phyloP scores from a whole-genome alignment of 106 monocot species.

The Xerophyta viscosa region DNA sequence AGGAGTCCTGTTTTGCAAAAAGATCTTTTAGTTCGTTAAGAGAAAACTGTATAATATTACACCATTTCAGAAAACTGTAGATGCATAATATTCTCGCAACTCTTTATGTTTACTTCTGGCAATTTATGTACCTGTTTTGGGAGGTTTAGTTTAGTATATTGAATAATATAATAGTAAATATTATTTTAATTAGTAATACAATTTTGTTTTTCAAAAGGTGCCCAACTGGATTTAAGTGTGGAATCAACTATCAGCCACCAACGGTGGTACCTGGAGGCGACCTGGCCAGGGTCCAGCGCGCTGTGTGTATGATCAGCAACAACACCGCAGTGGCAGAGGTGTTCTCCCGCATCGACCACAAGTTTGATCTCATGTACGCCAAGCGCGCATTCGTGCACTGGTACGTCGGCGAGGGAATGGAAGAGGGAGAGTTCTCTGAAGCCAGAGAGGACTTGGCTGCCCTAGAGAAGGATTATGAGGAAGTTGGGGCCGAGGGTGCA shows the following conservation, averaged over 20 bases:
- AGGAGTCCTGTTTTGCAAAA: no score
- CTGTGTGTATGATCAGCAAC: conserved; percentile 94
- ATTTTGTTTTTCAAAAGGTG: conserved; percentile 42
- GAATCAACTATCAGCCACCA: conserved; percentile 91
- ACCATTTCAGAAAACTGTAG: no score
- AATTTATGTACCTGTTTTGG: no score
- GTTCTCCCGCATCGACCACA: conserved; percentile 91
- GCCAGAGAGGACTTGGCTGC: conserved; percentile 85
- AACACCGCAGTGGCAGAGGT: conserved; percentile 91
- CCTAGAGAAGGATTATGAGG: conserved; percentile 89
- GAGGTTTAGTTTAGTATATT: neutral
- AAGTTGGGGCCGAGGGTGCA: conserved; percentile 73
- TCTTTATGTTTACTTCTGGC: no score
- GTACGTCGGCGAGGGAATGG: conserved; percentile 95
- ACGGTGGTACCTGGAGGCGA: conserved; percentile 81
- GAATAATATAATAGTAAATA: neutral
- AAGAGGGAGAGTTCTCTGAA: conserved; percentile 88
- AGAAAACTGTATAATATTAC: no score
- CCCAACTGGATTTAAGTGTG: conserved; percentile 93
- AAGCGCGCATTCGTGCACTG: conserved; percentile 95
- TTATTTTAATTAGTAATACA: neutral
- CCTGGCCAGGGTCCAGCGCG: conserved; percentile 73
- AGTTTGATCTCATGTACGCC: conserved; percentile 85
- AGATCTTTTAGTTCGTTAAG: no score
- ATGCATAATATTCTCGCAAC: no score